phyloP scores from a whole-genome alignment of 768 basidiomycete genomes.

The Suillus weaverae region DNA sequence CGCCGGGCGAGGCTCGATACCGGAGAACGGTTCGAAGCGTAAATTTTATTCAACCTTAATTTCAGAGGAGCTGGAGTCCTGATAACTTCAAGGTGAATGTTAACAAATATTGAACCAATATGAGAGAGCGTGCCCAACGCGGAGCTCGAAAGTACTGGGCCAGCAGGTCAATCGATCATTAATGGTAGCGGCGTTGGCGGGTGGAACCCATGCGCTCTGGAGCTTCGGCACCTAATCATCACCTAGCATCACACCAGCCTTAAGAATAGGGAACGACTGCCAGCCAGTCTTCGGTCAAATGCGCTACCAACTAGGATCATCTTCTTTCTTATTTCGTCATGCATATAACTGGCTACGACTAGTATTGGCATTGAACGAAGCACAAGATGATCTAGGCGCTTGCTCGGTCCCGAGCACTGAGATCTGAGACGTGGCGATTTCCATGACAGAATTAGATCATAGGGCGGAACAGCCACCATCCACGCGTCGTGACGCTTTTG shows the following conservation, averaged over 20 bases:
- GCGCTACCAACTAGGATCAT: not conserved
- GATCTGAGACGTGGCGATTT: not conserved
- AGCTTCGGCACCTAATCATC: not conserved
- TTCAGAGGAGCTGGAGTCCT: not conserved
- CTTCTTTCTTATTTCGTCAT: not conserved
- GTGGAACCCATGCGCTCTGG: not conserved
- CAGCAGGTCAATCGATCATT: not conserved
- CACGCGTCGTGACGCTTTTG: not conserved
- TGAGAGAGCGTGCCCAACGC: not conserved
- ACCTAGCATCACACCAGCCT: not conserved
- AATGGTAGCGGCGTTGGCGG: not conserved
- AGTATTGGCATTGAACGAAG: not conserved
- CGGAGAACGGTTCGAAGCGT: not conserved
- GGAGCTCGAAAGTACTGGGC: not conserved
- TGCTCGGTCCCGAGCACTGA: constrained; percentile 1
- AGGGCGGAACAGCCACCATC: not conserved
- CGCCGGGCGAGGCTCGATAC: not conserved
- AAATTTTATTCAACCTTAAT: not conserved
- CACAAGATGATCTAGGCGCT: not conserved
- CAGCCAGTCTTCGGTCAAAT: not conserved
- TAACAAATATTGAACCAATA: not conserved
- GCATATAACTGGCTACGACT: not conserved
- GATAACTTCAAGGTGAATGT: not conserved
- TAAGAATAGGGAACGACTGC: not conserved
- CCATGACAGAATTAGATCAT: not conserved